Base-by-base conservation (phyloP, 345 rosid genomes). In the Camelina hispida region DNA sequence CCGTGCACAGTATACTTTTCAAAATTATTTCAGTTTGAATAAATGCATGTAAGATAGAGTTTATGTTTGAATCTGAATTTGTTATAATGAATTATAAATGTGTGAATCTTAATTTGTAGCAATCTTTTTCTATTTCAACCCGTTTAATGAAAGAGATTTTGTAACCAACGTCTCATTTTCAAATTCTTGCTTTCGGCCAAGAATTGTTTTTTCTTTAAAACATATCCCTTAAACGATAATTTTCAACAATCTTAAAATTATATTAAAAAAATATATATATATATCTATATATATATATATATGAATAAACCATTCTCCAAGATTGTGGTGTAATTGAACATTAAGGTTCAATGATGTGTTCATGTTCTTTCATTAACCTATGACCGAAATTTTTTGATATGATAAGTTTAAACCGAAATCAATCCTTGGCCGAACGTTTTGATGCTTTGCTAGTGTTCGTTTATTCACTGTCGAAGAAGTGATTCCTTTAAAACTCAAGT, bases 41-140 rank as follows among this genome's bases (percentile, higher is more conserved):
- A 69, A 69, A 58, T 57, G 56, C 56, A 54, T 68, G 52, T 54
- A 66, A n/a, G 32, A 13, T 63, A 53, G 18, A 42, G 25, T 64
- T 53, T 53, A 22, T 9, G 40, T 11, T 16, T 35, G 12, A 14
- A 28, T 63, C 5, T 40, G 28, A 28, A 25, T 32, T 46, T 64
- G 10, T 32, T 46, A 25, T 9, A 46, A 28, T 46, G 42, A 30
- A 28, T 9, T 30, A 47, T 3, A 16, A 65, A 65, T 47, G 56
- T 64, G 23, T 16, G 12, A 46, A 10, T 5, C 4, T 64, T 64
- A 28, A 4, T 18, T 30, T 56, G 61, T 56, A 48, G 60, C 18
- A 28, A 57, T 56, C 3, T 56, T 17, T 60, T 12, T 18, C 11
- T 60, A 18, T 38, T 1, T 57, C 13, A 14, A 6, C 58, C 30